Base-by-base conservation (phyloP, 164 flowering plant species). In the Magnolia changhungtana region DNA sequence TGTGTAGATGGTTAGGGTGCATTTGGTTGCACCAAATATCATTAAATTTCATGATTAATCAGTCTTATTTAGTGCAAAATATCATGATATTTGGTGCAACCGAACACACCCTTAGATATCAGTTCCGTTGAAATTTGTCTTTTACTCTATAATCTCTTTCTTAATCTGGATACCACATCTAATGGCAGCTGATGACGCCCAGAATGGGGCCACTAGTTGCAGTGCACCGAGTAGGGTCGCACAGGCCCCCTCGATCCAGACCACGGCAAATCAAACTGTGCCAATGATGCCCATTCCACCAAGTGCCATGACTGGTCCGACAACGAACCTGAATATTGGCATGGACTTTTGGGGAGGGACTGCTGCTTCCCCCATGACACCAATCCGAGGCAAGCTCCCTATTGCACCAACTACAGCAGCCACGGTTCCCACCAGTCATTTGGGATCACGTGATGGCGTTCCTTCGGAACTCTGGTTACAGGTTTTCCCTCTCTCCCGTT, bases 321-420 rank as follows among this genome's bases (percentile, higher is more conserved):
- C 84, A 72, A 82, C 84, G 63, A 82, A 80, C 50, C 77, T 82
- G 49, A 80, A 82, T 73, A 82, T 82, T 55, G 84, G 84, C 72
- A 80, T 82, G 82, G 80, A 80, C 76, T 82, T 77, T 20, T 82
- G 84, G 84, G 82, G 82, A 55, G 80, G 77, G 58, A 63, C 76
- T 76, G 78, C 80, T 45, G 69, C 80, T 31, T 31, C 82, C 52
- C 51, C 77, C 16, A 72, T 72, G 67, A 72, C 80, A 31, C 50
- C 84, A 23, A 50, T 69, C 63, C 74, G 78, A 69, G 76, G 72
- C 67, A 82, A 79, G 80, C 72, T 75, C 63, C 72, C 80, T 72
- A 19, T 72, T 75, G 75, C 72, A 52, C 75, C 78, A 20, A 63
- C 77, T 51, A 27, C 78, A 55, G 29, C 69, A 65, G 50, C 84